phyloP scores from a whole-genome alignment of 768 basidiomycete genomes.

The Leccinellum albellum region DNA sequence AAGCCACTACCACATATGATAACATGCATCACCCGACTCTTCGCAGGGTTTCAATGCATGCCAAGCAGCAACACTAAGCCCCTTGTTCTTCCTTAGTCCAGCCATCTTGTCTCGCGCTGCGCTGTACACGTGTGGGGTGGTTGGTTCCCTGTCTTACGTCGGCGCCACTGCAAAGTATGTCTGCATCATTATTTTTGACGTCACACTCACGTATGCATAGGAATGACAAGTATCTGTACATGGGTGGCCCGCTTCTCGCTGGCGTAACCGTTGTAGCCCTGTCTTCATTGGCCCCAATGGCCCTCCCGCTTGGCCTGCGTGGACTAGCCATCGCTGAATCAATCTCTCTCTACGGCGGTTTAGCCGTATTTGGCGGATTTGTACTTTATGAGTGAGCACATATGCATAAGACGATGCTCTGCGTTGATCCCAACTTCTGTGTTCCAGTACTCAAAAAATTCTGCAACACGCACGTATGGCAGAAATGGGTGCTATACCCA shows the following conservation, averaged over 20 bases:
- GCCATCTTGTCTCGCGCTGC: constrained; percentile 84
- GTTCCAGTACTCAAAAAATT: constrained; percentile 72
- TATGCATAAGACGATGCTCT: not conserved
- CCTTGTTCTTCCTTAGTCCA: constrained; percentile 85
- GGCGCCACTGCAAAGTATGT: constrained; percentile 80
- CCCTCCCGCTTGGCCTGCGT: constrained; percentile 79
- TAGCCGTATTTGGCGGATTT: constrained; percentile 84
- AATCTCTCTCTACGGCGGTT: constrained; percentile 81
- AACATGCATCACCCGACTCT: constrained; percentile 1
- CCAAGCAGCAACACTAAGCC: constrained; percentile 83
- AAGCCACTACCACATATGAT: constrained; percentile 23
- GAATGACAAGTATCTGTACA: constrained; percentile 79
- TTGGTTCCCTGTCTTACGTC: constrained; percentile 83
- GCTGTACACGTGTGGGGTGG: constrained; percentile 81
- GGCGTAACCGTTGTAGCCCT: constrained; percentile 87
- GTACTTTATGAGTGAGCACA: constrained; percentile 78
- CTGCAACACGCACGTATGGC: constrained; percentile 71
- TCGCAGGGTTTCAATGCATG: constrained; percentile 75
- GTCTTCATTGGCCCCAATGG: constrained; percentile 83
- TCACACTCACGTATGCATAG: constrained; percentile 24
- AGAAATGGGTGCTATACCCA: constrained; percentile 59
- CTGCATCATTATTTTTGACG: not conserved
- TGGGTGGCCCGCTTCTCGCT: constrained; percentile 85
- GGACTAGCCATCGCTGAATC: constrained; percentile 72
- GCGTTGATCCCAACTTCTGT: constrained; percentile 1